Conservation (phyloP, 148 eudicot species). For the Polygonum maritimum region DNA sequence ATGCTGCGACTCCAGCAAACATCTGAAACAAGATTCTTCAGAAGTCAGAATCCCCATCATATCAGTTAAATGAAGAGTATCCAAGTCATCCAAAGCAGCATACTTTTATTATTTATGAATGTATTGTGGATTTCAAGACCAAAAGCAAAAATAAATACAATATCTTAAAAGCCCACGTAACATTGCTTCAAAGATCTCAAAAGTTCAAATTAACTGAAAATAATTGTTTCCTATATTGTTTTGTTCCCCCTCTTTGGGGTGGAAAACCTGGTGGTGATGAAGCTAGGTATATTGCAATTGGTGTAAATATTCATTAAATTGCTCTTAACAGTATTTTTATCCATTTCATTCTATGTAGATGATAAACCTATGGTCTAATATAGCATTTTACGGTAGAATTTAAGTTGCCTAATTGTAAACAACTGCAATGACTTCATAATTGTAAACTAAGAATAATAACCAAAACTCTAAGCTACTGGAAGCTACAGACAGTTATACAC, state of each 20-base stretch:
- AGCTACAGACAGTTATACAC: neutral
- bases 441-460: neutral
- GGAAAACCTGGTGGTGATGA: neutral
- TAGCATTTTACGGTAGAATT: neutral
- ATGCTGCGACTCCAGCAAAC: conserved; percentile 96
- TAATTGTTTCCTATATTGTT: neutral
- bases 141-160: neutral
- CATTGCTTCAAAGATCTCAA: neutral
- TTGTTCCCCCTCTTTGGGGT: neutral
- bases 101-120: neutral
- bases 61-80: neutral
- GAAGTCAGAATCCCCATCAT: neutral
- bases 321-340: neutral
- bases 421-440: neutral
- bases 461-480: neutral
- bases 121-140: neutral
- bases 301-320: neutral
- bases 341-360: neutral
- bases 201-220: neutral
- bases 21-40: conserved; percentile 31
- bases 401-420: neutral
- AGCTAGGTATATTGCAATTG: neutral
- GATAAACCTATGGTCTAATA: neutral
- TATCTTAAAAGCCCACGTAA: neutral
- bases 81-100: conserved; percentile 1